Evolutionary conservation across 768 basidiomycete genomes (phyloP).

Genomic region (Tricholoma saponaceum): DNA sequence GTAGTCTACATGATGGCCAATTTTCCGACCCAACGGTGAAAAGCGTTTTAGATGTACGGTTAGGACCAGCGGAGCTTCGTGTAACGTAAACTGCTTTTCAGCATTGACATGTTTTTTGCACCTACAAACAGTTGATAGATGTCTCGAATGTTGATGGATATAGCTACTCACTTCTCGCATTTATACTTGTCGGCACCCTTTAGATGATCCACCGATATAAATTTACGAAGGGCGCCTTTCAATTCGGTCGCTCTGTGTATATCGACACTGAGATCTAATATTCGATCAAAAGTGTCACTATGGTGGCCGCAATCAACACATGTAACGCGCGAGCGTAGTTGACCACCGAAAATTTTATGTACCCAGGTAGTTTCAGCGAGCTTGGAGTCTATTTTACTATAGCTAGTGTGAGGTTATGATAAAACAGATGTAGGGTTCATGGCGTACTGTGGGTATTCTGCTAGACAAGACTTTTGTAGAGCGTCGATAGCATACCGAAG

Average conservation of each 20-base stretch:
- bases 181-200: constrained; percentile 95
- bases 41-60: constrained; percentile 97
- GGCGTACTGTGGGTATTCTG: constrained; percentile 66
- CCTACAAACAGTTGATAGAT: constrained; percentile 34
- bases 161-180: constrained; percentile 84
- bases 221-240: constrained; percentile 72
- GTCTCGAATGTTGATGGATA: background rate
- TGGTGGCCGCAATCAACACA: constrained; percentile 80
- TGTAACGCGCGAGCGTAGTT: constrained; percentile 84
- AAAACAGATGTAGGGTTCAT: background rate
- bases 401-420: constrained; percentile 1
- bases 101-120: constrained; percentile 92
- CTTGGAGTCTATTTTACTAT: constrained; percentile 66
- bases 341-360: constrained; percentile 91
- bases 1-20: constrained; percentile 74
- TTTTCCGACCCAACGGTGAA: constrained; percentile 85
- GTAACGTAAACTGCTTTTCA: constrained; percentile 84
- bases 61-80: constrained; percentile 82
- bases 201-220: constrained; percentile 76
- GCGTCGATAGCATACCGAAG: constrained; percentile 91
- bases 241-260: constrained; percentile 61
- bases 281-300: constrained; percentile 95
- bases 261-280: constrained; percentile 92
- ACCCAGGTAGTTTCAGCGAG: constrained; percentile 90
- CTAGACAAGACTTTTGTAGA: constrained; percentile 80